These are phyloP conservation scores for Pythium periplocum DNA, from an alignment of 352 stramenopile species.

Conservation along the genomic window DNA sequence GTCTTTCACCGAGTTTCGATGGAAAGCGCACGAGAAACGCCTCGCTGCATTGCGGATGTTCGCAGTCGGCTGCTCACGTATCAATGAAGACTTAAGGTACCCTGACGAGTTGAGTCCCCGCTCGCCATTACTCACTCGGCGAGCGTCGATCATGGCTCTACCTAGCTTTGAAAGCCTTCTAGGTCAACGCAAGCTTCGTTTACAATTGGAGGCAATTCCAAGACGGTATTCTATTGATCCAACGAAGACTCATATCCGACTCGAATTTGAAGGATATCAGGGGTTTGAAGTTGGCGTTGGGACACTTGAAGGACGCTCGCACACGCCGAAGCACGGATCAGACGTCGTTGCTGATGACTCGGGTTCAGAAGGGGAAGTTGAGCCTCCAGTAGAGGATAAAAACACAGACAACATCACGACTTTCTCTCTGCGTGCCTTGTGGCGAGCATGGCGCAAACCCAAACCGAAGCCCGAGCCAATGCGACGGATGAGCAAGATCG, in stretches of 20 bases:
- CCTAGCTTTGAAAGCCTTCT: not conserved
- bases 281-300: slow-evolving; percentile 5
- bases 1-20: slow-evolving; percentile 7
- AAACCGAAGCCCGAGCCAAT: too few species aligned
- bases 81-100: slow-evolving; percentile 5
- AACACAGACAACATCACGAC: too few species aligned
- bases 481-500: slow-evolving; percentile 1
- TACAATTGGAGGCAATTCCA: not conserved
- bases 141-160: slow-evolving; percentile 3
- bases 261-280: slow-evolving; percentile 13
- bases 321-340: too few species aligned
- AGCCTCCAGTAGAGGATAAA: too few species aligned
- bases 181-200: not conserved
- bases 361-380: too few species aligned
- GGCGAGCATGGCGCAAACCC: too few species aligned
- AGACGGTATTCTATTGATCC: not conserved
- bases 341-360: too few species aligned
- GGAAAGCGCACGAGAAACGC: slow-evolving; percentile 17
- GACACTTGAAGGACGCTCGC: too few species aligned
- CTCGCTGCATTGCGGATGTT: slow-evolving; percentile 19
- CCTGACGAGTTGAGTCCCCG: too few species aligned
- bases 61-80: slow-evolving; percentile 3
- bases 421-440: too few species aligned
- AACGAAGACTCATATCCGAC: not conserved
- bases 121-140: not conserved